These are phyloP conservation scores for Microbotryum intermedium DNA, from an alignment of 1,284 basidiomycete genomes.

Conservation along the genomic window DNA sequence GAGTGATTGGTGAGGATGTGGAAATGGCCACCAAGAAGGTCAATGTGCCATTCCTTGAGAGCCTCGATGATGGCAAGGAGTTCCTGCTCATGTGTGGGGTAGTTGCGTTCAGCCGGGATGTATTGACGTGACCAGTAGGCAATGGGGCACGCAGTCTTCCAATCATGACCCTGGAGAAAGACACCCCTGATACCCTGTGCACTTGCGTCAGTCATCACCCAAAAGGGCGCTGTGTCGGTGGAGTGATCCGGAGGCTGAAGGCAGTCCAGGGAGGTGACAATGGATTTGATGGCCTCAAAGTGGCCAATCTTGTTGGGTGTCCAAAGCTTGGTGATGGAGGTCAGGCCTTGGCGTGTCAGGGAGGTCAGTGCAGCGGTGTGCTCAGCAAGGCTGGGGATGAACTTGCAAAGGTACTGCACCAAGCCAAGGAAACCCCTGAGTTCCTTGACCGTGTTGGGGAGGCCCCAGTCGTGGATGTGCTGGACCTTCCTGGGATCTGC, in stretches of 20 bases:
- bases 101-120: conserved; percentile 18
- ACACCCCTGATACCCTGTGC: conserved; percentile 15
- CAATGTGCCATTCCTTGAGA: conserved; percentile 12
- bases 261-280: too few species aligned
- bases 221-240: neutral
- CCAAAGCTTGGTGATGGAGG: conserved; percentile 2
- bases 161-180: conserved; percentile 33
- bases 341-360: too few species aligned
- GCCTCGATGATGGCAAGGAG: conserved; percentile 18
- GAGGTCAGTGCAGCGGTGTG: conserved; percentile 38
- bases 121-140: conserved; percentile 18
- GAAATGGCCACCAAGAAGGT: conserved; percentile 35
- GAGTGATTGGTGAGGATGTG: conserved; percentile 43
- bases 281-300: neutral
- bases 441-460: conserved; percentile 34
- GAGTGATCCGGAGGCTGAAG: too few species aligned
- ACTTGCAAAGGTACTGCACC: conserved; percentile 39
- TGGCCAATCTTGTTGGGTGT: too few species aligned
- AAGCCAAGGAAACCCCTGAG: conserved; percentile 42
- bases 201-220: conserved; percentile 31
- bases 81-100: conserved; percentile 21
- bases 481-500: conserved; percentile 39
- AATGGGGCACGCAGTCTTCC: conserved; percentile 13
- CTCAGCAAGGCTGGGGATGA: conserved; percentile 40
- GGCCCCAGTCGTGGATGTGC: conserved; percentile 40